Base-by-base conservation (phyloP, 1,139 yeast genomes). In the Kodamaea sp. region DNA sequence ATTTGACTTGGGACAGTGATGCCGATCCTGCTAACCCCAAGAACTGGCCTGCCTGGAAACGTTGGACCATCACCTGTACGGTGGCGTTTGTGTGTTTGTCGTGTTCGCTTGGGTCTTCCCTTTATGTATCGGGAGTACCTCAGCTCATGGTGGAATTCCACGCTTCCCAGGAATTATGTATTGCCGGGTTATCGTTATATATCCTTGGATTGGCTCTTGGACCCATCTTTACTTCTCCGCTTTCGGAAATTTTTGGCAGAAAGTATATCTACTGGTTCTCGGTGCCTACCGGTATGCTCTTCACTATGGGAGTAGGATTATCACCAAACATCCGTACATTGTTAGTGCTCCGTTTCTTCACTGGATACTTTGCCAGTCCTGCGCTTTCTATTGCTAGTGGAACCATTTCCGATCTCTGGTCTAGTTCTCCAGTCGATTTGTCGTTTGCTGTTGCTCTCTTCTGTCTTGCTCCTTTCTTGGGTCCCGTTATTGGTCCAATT, bases 361-460 rank as follows among this genome's bases (percentile, higher is more conserved):
- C 89, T 24, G 97, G 97, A 3, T 68, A 83, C 21, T 70, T 84
- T 38, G 86, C 94, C 1, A 79, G 92, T 4, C 96, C 96, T 4
- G 89, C 95, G 0, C 69, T 89, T 53, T 81, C 95, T 4, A 79
- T 86, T 46, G 96, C 92, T 9, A 94, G 90, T 39, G 97, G 96
- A 39, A 79, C 95, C 3, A 75, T 88, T 41, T 73, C 83, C 39
- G 97, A 89, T 59, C 61, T 83, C 26, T 83, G 87, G 82, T 48
- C 59, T 3, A 42, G 46, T 19, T 73, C 70, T 26, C 77, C 79
- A n/a, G 73, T 70, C 28, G 78, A 78, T 51, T 62, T 78, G 52
- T 83, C 86, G 11, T 50, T 80, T 12, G 90, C 92, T 13, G 76
- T 84, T 76, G 78, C 87, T 2, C 66, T 75, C 34, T 85, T 81